These are phyloP conservation scores for Thielaviopsis cerberus DNA, from an alignment of 2,329 filamentous ascomycete genomes.

Conservation along the genomic window DNA sequence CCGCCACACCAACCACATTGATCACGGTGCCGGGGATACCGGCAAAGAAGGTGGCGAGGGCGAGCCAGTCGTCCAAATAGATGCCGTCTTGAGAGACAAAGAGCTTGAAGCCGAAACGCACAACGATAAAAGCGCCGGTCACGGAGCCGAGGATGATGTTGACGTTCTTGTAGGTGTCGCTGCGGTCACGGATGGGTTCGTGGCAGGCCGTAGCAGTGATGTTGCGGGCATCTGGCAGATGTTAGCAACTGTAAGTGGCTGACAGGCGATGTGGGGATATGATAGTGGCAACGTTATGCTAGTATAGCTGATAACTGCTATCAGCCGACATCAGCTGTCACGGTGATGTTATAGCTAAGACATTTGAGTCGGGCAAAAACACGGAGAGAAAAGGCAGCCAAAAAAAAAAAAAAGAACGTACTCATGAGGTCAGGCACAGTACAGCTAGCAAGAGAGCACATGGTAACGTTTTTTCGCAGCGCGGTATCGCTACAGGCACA, in stretches of 20 bases:
- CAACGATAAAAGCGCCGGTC: conserved; percentile 22
- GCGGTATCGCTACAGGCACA: conserved; percentile 19
- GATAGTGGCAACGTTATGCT: no score
- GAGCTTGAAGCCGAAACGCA: conserved; percentile 23
- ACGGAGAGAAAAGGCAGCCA: background rate
- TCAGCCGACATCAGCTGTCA: no score
- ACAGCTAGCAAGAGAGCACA: conserved; percentile 17
- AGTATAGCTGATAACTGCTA: no score
- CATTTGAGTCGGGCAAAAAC: no score
- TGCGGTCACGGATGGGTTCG: conserved; percentile 18
- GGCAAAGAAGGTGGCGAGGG: conserved; percentile 16
- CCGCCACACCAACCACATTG: conserved; percentile 17
- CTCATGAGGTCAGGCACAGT: background rate
- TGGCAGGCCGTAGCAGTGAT: conserved; percentile 16
- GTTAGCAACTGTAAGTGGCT: background rate
- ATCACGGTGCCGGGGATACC: conserved; percentile 19
- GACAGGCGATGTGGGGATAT: no score
- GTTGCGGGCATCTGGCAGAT: conserved; percentile 12
- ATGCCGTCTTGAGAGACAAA: conserved; percentile 20
- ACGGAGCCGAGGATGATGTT: conserved; percentile 20
- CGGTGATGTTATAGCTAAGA: background rate
- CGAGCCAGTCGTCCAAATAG: conserved; percentile 23
- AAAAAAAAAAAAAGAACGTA: background rate
- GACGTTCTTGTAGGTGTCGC: conserved; percentile 19
- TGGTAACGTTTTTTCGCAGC: conserved; percentile 15